A percentile compares a stretch with the other conserved stretches of the same genome.
Evolutionary conservation across 1,284 basidiomycete genomes (phyloP).

Genomic region (Irpex sp.): DNA sequence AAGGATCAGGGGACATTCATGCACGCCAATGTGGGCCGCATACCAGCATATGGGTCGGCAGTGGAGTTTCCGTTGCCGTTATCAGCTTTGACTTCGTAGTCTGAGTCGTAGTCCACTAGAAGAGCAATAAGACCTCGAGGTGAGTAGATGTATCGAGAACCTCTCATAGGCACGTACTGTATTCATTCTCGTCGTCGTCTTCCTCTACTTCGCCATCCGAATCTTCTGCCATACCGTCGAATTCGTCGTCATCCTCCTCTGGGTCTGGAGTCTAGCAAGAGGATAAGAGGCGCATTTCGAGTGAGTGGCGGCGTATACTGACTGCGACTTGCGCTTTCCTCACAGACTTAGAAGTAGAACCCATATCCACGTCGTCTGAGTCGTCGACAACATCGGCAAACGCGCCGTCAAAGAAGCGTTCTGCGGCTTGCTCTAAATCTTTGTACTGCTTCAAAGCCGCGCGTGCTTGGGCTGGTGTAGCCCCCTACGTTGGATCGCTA

Average conservation of each 20-base stretch:
- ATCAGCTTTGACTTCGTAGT: slow-evolving; percentile 48
- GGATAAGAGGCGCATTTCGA: slow-evolving; percentile 2
- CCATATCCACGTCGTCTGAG: slow-evolving; percentile 29
- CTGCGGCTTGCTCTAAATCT: slow-evolving; percentile 88
- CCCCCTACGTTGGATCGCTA: slow-evolving; percentile 51
- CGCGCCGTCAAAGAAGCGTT: slow-evolving; percentile 75
- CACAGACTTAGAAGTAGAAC: slow-evolving; percentile 12
- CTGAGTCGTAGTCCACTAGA: slow-evolving; percentile 69
- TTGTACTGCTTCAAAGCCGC: slow-evolving; percentile 73
- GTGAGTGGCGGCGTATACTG: slow-evolving; percentile 15
- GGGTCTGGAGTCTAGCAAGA: slow-evolving; percentile 46
- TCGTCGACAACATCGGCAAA: slow-evolving; percentile 67
- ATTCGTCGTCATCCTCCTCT: slow-evolving; percentile 44
- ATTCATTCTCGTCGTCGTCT: slow-evolving; percentile 36
- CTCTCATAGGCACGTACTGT: slow-evolving; percentile 33
- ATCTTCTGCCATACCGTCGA: slow-evolving; percentile 31
- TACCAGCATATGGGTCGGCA: slow-evolving; percentile 79
- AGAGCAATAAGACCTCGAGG: neutral
- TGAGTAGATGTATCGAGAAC: neutral
- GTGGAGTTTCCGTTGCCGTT: slow-evolving; percentile 40
- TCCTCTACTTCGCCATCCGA: slow-evolving; percentile 41
- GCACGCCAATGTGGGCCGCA: neutral
- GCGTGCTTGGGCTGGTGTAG: slow-evolving; percentile 67
- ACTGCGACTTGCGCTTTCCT: slow-evolving; percentile 24
- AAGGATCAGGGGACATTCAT: slow-evolving; percentile 1